These are phyloP conservation scores for Penicillium simplicissimum DNA, from an alignment of 495 filamentous ascomycete genomes.

Conservation along the genomic window DNA sequence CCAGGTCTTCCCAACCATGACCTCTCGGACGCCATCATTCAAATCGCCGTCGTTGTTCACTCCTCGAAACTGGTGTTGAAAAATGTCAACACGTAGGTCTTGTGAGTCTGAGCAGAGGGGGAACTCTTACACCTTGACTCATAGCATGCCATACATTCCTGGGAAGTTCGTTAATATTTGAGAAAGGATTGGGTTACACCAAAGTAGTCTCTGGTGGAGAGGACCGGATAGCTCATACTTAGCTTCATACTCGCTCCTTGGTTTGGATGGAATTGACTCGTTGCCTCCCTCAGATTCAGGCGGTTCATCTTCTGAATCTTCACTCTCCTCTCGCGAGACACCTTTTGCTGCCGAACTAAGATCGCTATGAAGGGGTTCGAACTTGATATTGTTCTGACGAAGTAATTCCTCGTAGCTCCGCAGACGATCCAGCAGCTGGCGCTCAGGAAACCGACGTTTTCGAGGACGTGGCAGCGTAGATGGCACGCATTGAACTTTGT, in stretches of 20 bases:
- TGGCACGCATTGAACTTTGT: constrained; percentile 48
- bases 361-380: constrained; percentile 51
- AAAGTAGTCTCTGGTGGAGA: not conserved
- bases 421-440: constrained; percentile 54
- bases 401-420: constrained; percentile 55
- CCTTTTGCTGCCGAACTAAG: not conserved
- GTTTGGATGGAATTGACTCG: constrained; percentile 25
- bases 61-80: constrained; percentile 1
- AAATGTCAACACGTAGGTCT: not conserved
- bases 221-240: constrained; percentile 36
- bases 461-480: constrained; percentile 43
- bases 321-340: not conserved
- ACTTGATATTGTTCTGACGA: constrained; percentile 49
- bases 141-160: constrained; percentile 54
- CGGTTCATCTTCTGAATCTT: constrained; percentile 31
- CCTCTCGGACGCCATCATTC: constrained; percentile 32
- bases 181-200: not conserved
- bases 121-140: constrained; percentile 42
- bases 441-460: constrained; percentile 54
- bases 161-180: not conserved
- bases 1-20: constrained; percentile 44
- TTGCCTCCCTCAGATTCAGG: constrained; percentile 14
- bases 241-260: constrained; percentile 35
- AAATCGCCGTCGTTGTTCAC: constrained; percentile 26
- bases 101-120: not conserved